Conservation (phyloP, 768 basidiomycete genomes). For the Boletus huronensis region DNA sequence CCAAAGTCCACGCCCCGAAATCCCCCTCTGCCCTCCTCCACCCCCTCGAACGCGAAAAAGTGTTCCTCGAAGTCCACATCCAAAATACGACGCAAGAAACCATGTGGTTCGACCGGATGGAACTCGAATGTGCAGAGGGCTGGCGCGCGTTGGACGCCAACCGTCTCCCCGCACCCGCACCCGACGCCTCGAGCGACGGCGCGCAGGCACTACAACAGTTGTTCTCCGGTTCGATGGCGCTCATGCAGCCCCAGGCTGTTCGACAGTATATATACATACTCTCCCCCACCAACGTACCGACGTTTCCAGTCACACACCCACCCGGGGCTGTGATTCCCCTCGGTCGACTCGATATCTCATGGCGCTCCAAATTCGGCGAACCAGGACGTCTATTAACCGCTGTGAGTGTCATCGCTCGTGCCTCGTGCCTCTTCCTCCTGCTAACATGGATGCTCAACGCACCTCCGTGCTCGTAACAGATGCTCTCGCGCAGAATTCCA, state of each 20-base stretch:
- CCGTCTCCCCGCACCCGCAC: slow-evolving; percentile 17
- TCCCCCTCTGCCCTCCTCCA: slow-evolving; percentile 71
- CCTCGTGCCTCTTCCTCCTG: too few species aligned
- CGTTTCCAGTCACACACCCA: slow-evolving; percentile 45
- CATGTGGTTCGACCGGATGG: slow-evolving; percentile 79
- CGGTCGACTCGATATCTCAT: slow-evolving; percentile 85
- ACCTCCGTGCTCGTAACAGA: slow-evolving; percentile 30
- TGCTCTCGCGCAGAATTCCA: slow-evolving; percentile 80
- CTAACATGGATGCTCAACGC: not conserved
- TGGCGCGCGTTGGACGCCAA: slow-evolving; percentile 63
- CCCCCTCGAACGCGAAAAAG: slow-evolving; percentile 64
- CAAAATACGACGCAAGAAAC: slow-evolving; percentile 81
- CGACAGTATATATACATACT: slow-evolving; percentile 89
- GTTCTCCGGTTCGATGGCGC: slow-evolving; percentile 59
- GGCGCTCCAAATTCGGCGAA: slow-evolving; percentile 84
- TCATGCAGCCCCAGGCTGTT: slow-evolving; percentile 81
- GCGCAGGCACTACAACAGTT: slow-evolving; percentile 33
- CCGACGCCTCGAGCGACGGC: not conserved
- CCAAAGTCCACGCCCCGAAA: slow-evolving; percentile 78
- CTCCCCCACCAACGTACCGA: slow-evolving; percentile 44
- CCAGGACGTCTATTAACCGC: slow-evolving; percentile 86
- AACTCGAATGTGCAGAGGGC: slow-evolving; percentile 66
- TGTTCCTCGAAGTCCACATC: slow-evolving; percentile 90
- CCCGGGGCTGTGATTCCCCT: slow-evolving; percentile 76
- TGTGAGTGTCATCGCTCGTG: slow-evolving; percentile 30